Conservation (phyloP, 805 yeast genomes). For the Tetrapisispora fleetii region DNA sequence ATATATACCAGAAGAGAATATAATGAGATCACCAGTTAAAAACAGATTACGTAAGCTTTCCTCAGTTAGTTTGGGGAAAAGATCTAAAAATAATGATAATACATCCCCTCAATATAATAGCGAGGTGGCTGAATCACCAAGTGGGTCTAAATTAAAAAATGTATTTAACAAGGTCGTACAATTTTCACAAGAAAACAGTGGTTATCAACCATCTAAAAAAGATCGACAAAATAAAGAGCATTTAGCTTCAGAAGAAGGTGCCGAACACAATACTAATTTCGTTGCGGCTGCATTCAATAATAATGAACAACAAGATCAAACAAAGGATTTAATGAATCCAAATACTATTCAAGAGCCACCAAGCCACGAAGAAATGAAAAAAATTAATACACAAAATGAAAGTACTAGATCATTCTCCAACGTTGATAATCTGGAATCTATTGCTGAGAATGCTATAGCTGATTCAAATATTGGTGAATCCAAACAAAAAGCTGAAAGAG, state of each 20-base stretch:
- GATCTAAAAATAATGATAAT: background rate
- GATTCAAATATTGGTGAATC: background rate
- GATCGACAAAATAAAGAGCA: constrained; percentile 4
- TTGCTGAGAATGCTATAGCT: background rate
- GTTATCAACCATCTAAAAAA: constrained; percentile 22
- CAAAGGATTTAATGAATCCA: background rate
- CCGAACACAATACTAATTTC: background rate
- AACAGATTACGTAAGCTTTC: constrained; percentile 1
- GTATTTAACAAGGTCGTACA: constrained; percentile 24
- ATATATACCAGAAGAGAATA: background rate
- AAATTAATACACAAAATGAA: background rate
- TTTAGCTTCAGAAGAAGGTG: background rate
- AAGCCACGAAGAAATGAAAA: background rate
- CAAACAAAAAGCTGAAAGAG: background rate
- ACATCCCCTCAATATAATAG: background rate
- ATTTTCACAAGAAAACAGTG: constrained; percentile 28
- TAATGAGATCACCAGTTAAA: background rate
- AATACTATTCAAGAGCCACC: background rate
- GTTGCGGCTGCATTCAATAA: background rate
- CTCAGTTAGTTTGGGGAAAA: constrained; percentile 1
- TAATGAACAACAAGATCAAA: background rate
- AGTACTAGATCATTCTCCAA: background rate
- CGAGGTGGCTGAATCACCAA: constrained; percentile 2
- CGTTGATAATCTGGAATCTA: background rate
- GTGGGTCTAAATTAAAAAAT: constrained; percentile 16